phyloP scores from a whole-genome alignment of 129 eudicot genomes.

The Flaveria linearis region DNA sequence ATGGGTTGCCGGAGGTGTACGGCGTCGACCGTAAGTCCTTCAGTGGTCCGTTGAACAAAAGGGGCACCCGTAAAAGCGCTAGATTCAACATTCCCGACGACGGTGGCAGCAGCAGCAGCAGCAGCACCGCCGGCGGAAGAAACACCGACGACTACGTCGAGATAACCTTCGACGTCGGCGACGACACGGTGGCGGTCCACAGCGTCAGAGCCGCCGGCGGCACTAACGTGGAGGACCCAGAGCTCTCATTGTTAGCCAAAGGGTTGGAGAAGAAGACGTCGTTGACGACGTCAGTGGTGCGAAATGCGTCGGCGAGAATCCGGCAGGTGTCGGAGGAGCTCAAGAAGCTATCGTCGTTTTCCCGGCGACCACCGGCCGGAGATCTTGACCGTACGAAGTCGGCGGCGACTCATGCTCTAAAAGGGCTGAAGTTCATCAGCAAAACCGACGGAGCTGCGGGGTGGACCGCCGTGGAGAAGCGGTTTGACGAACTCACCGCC shows the following conservation, averaged over 20 bases:
- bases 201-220: slow-evolving; percentile 57
- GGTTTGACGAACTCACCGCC: slow-evolving; percentile 7
- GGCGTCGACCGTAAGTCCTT: slow-evolving; percentile 9
- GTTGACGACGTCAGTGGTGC: slow-evolving; percentile 7
- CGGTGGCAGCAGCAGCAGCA: not conserved
- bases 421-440: slow-evolving; percentile 6
- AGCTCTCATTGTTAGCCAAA: slow-evolving; percentile 44
- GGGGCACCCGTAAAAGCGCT: not conserved
- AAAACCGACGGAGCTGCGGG: not conserved
- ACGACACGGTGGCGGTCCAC: slow-evolving; percentile 59
- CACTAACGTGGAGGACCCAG: slow-evolving; percentile 28
- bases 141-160: slow-evolving; percentile 9
- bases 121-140: not conserved
- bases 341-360: slow-evolving; percentile 39
- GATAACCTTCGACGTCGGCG: slow-evolving; percentile 43
- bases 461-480: slow-evolving; percentile 7
- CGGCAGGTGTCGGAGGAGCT: slow-evolving; percentile 61
- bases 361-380: not conserved
- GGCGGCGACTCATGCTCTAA: not conserved
- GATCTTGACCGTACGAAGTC: slow-evolving; percentile 7
- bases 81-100: slow-evolving; percentile 3
- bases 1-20: slow-evolving; percentile 13
- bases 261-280: slow-evolving; percentile 49
- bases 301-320: slow-evolving; percentile 54
- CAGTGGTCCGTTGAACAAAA: slow-evolving; percentile 14